Evolutionary conservation across 345 rosid genomes (phyloP).

Genomic region (Melastoma malabathricum): DNA sequence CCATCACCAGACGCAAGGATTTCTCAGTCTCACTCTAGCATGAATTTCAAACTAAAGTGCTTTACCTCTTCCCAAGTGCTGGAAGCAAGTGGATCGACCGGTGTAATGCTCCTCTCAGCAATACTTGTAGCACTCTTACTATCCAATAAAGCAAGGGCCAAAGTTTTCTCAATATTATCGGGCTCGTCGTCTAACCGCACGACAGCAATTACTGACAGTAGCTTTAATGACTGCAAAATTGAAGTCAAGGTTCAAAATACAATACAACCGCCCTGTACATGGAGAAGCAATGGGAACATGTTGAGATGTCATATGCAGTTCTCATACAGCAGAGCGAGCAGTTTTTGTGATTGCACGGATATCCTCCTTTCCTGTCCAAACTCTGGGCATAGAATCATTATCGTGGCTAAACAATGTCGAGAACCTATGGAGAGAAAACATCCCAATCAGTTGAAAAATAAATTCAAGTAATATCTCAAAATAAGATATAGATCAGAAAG

Average conservation of each 20-base stretch:
- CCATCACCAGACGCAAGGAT: background rate
- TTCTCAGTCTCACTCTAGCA: no score
- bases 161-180: conserved; percentile 59
- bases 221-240: conserved; percentile 64
- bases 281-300: background rate
- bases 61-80: conserved; percentile 91
- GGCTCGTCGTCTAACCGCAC: conserved; percentile 62
- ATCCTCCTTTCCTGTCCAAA: conserved; percentile 99
- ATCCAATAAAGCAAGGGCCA: conserved; percentile 47
- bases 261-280: background rate
- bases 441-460: background rate
- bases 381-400: conserved; percentile 94
- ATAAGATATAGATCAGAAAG: conserved; percentile 8
- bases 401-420: conserved; percentile 80
- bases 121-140: conserved; percentile 18
- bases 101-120: conserved; percentile 43
- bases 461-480: background rate
- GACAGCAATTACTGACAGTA: conserved; percentile 79
- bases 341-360: conserved; percentile 81
- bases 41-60: no score
- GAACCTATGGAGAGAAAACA: conserved; percentile 42
- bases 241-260: conserved; percentile 10
- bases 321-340: conserved; percentile 78
- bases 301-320: conserved; percentile 1
- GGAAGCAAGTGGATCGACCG: conserved; percentile 72